A percentile compares a stretch with the other conserved stretches of the same genome.
Evolutionary conservation across 208 protist species (phyloP).

Genomic region (Leishmania aethiopica): DNA sequence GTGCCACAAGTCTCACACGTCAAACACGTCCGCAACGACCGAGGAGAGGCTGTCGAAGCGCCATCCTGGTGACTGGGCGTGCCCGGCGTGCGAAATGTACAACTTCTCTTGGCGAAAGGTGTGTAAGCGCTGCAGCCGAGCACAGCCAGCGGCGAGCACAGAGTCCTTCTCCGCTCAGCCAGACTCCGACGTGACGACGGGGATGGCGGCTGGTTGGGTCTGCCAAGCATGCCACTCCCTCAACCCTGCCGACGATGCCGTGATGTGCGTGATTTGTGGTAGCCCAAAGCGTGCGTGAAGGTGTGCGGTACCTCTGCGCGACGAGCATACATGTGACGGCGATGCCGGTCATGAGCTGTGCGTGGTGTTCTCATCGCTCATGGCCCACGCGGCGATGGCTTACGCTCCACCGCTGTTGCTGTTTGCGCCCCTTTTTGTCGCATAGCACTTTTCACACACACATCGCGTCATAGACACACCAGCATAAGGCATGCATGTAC

Average conservation of each 20-base stretch:
- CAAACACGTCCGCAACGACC: not conserved
- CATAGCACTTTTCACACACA: not conserved
- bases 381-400: not conserved
- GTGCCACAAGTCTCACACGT: conserved; percentile 23
- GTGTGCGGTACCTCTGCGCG: not conserved
- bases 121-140: conserved; percentile 32
- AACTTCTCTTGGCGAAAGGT: conserved; percentile 35
- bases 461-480: not conserved
- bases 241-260: conserved; percentile 12
- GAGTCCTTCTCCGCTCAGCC: not conserved
- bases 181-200: not conserved
- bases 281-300: conserved; percentile 1
- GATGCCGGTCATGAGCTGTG: not conserved
- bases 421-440: not conserved
- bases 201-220: conserved; percentile 15
- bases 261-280: conserved; percentile 25
- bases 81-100: conserved; percentile 29
- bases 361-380: not conserved
- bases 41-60: not conserved
- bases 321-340: too few relatives aligned
- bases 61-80: conserved; percentile 34
- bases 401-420: not conserved
- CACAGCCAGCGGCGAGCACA: not conserved
- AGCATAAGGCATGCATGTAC: not conserved
- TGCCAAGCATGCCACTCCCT: conserved; percentile 32